Base-by-base conservation (phyloP, 2,329 filamentous ascomycete genomes). In the Ceratocystis diversiconidia region DNA sequence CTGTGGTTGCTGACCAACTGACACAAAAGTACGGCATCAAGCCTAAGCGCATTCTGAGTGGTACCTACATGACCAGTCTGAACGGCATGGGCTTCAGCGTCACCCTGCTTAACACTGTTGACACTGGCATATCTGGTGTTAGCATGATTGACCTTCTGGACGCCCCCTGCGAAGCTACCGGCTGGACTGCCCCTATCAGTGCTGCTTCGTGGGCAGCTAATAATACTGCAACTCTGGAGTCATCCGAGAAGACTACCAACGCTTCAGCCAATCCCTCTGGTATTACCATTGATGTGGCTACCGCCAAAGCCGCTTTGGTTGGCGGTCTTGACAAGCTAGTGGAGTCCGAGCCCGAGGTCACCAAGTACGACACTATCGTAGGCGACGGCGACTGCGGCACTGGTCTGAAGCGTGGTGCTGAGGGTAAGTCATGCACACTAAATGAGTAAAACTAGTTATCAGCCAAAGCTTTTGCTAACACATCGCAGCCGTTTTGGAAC, bases 351-450 rank as follows among this genome's bases (percentile, higher is more conserved):
- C 85, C 87, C 1, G 85, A 89, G 62, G 80, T 90, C 62, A 90
- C 88, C 0, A 81, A 78, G 62, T 90, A 84, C 71, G 88, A 90
- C 72, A 95, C 90, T 0, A 84, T 94, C 12, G 90, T 95, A 28
- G 91, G 91, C 52, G 91, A 96, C 72, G 91, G 91, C 60, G 91
- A 96, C 75, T 96, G 91, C 72, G 91, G 91, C 8, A 89, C 90
- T 66, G 90, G 90, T 4, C 78, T 96, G 68, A 90, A 90, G 77
- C 85, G 90, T 68, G 91, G 91, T 61, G 90, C 91, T n/a, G 87
- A 95, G 79, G 84, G 79, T 81, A 75, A 73, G 76, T 17, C 12
- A 41, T 15, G 19, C 22, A 8, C 17, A 19, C 28, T 48, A 1
- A 19, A 41, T 5, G 3, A 17, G 52, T 61, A 1, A 15, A 22